Percentiles rank a stretch among this genome's conserved stretches.
These are phyloP conservation scores for Ustilago sp. DNA, from an alignment of 1,284 basidiomycete species.

Conservation along the genomic window DNA sequence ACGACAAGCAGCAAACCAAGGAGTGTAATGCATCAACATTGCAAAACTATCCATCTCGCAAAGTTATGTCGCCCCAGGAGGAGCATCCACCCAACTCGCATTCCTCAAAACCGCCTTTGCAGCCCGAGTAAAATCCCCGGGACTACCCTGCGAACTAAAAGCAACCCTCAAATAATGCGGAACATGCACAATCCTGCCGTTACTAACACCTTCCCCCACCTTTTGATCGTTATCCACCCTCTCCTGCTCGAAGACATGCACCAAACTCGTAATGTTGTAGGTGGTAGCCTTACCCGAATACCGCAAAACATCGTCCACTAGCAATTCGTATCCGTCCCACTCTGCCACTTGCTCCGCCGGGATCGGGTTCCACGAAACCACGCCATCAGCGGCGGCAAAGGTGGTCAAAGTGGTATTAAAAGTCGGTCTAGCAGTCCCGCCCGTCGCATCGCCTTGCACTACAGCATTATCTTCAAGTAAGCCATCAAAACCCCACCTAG, in stretches of 20 bases:
- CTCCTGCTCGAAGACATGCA: constrained; percentile 14
- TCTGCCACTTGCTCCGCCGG: constrained; percentile 68
- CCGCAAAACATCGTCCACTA: constrained; percentile 86
- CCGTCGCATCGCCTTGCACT: constrained; percentile 80
- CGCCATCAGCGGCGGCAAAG: constrained; percentile 15
- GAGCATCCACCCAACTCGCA: constrained; percentile 77
- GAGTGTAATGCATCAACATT: too few relatives aligned
- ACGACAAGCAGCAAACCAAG: too few relatives aligned
- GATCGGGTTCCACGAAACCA: constrained; percentile 76
- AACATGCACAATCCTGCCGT: constrained; percentile 72
- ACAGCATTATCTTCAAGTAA: constrained; percentile 82
- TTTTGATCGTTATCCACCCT: not conserved
- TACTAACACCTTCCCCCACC: constrained; percentile 29
- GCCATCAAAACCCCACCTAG: constrained; percentile 75
- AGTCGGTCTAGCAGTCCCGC: constrained; percentile 77
- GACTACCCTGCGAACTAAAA: constrained; percentile 75
- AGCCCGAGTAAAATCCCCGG: constrained; percentile 84
- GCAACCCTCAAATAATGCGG: constrained; percentile 87
- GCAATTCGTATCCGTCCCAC: constrained; percentile 82
- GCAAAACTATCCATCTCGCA: not conserved
- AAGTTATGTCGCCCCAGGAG: constrained; percentile 37
- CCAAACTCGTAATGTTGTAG: constrained; percentile 50
- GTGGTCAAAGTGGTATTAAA: constrained; percentile 72
- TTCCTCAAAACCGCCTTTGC: constrained; percentile 80
- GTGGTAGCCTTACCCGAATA: constrained; percentile 76